phyloP scores from a whole-genome alignment of 257 asterid species.

The Mitragyna speciosa region DNA sequence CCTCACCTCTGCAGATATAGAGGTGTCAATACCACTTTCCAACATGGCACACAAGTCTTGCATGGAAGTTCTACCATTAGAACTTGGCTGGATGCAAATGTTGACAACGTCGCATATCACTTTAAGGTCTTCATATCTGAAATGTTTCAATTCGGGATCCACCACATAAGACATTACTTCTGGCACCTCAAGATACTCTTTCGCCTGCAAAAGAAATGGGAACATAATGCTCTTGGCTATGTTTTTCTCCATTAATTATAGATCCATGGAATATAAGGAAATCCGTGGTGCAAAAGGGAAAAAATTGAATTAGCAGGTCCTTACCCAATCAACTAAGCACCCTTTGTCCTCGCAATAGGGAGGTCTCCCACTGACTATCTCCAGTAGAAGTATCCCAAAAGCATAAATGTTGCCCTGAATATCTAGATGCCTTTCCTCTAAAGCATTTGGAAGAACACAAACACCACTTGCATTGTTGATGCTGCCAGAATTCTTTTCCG shows the following conservation, averaged over 20 bases:
- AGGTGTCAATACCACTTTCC: conserved; percentile 71
- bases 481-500: conserved; percentile 73
- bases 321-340: conserved; percentile 83
- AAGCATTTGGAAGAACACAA: conserved; percentile 70
- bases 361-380: conserved; percentile 87
- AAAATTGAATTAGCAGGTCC: conserved; percentile 5
- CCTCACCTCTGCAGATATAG: conserved; percentile 68
- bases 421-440: conserved; percentile 69
- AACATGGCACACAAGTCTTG: conserved; percentile 58
- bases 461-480: conserved; percentile 75
- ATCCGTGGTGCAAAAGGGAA: background rate
- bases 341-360: conserved; percentile 85
- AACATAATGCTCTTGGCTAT: background rate
- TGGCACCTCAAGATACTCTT: conserved; percentile 59
- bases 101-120: conserved; percentile 71
- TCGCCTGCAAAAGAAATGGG: conserved; percentile 56
- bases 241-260: background rate
- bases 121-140: conserved; percentile 67
- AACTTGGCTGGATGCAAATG: conserved; percentile 50
- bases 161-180: conserved; percentile 58
- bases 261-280: background rate
- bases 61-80: conserved; percentile 57
- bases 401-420: conserved; percentile 75
- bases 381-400: conserved; percentile 80
- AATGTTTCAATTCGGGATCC: conserved; percentile 83